Evolutionary conservation across 768 basidiomycete species (phyloP).

Genomic region (Leccinum ochraceum): DNA sequence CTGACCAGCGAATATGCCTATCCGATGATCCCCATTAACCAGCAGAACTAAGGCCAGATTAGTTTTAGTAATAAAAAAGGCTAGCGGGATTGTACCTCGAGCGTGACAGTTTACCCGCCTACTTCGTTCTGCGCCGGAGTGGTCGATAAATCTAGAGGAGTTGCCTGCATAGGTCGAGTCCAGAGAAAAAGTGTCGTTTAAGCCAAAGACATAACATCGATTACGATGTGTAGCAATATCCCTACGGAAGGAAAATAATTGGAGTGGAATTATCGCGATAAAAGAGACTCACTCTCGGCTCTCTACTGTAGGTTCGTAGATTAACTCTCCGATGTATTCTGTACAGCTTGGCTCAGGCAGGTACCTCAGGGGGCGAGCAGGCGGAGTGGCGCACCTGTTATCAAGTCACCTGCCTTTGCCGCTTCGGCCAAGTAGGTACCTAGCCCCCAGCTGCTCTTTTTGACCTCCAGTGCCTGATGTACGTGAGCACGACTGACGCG

Average conservation of each 20-base stretch:
- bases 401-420: slow-evolving; percentile 46
- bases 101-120: slow-evolving; percentile 45
- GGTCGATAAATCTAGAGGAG: slow-evolving; percentile 69
- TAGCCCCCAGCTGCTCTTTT: slow-evolving; percentile 48
- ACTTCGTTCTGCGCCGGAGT: slow-evolving; percentile 33
- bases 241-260: slow-evolving; percentile 16
- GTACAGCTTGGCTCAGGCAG: neutral
- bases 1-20: slow-evolving; percentile 49
- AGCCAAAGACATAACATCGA: slow-evolving; percentile 62
- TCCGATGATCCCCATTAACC: slow-evolving; percentile 68
- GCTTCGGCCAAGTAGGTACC: slow-evolving; percentile 54
- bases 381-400: slow-evolving; percentile 37
- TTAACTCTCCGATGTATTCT: slow-evolving; percentile 73
- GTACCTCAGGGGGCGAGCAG: neutral
- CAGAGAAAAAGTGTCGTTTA: slow-evolving; percentile 48
- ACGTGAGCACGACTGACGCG: slow-evolving; percentile 7
- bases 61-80: neutral
- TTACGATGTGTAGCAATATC: slow-evolving; percentile 46
- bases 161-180: slow-evolving; percentile 63
- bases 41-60: slow-evolving; percentile 42
- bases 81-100: slow-evolving; percentile 35
- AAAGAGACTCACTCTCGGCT: slow-evolving; percentile 49
- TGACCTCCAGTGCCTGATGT: slow-evolving; percentile 43
- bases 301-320: slow-evolving; percentile 47
- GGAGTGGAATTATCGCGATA: neutral